phyloP scores from a whole-genome alignment of 2,329 filamentous ascomycete genomes.

The Aureobasidium subglaciale region DNA sequence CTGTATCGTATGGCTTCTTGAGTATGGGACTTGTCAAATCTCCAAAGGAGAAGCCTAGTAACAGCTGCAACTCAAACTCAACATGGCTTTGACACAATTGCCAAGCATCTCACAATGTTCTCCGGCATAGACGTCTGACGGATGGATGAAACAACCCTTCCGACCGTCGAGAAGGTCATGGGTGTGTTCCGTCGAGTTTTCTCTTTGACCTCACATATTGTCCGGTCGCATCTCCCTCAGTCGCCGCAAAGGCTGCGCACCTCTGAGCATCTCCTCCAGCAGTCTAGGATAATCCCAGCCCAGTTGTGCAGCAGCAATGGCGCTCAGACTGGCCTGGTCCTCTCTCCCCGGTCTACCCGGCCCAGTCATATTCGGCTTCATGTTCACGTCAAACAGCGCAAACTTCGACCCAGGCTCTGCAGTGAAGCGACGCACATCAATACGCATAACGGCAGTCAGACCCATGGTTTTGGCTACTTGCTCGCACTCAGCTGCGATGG shows the following conservation, averaged over 20 bases:
- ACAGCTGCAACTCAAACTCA: too few species aligned
- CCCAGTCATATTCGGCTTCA: constrained; percentile 47
- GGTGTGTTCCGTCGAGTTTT: too few species aligned
- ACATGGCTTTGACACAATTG: too few species aligned
- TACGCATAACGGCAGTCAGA: constrained; percentile 39
- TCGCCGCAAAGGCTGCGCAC: constrained; percentile 13
- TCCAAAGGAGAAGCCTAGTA: too few species aligned
- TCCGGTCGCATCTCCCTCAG: constrained; percentile 13
- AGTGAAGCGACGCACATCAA: constrained; percentile 39
- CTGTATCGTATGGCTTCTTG: too few species aligned
- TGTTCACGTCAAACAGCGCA: constrained; percentile 46
- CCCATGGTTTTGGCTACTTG: constrained; percentile 33
- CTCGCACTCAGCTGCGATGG: constrained; percentile 35
- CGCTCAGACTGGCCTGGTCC: constrained; percentile 42
- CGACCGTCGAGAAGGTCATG: too few species aligned
- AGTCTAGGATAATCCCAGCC: constrained; percentile 39
- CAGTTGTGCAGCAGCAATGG: constrained; percentile 35
- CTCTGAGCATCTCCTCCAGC: constrained; percentile 30
- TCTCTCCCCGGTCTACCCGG: constrained; percentile 42
- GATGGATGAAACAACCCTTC: too few species aligned
- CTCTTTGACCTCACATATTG: too few species aligned
- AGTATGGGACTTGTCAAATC: too few species aligned
- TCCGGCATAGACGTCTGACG: too few species aligned
- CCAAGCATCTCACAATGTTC: too few species aligned
- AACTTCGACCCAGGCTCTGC: constrained; percentile 30